Evolutionary conservation across 768 basidiomycete species (phyloP), one percentile per base, ranked within the genome.

Genomic region (Boletus reticuloceps): DNA sequence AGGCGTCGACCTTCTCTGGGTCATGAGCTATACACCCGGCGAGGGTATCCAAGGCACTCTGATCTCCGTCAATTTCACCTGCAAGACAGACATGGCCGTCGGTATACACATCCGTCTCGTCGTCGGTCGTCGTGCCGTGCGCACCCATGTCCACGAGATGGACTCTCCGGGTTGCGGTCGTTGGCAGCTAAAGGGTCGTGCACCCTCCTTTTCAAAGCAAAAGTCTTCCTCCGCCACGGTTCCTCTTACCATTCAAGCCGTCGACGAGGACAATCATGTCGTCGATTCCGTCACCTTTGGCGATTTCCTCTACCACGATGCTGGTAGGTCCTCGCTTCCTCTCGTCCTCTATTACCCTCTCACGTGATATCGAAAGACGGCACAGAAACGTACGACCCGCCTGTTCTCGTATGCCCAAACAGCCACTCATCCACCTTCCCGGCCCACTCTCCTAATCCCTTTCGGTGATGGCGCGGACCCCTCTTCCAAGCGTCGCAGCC

Each of bases 261-360:
- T 89, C 51, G 79, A 82, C 69, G 72, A 75, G 50, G 73, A 80
- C 17, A 79, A 81, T 57, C 66, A 45, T 0, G 55, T 89, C 37
- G 66, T 91, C 17, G 88, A 89, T 62, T 79, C 83, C 0, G 77
- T 85, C 52, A 79, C 80, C 14, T 88, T 89, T 69, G 91, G 89
- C 52, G 79, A 83, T 58, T 91, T 89, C 69, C 79, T 79, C 34
- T 91, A 86, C 63, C 81, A 77, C 74, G 71, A 78, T 22, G 66
- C 74, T 54, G 79, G 84, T 76, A 42, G 19, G 69, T 64, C 13
- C 38, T 11, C 20, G 22, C 1, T 16, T 20, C 20, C 27, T 17
- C 43, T 5, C 1, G n/a, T 20, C 20, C 27, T 17, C 46, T 5
- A n/a, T 5, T 31, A 42, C 5, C 17, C 4, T 29, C 62, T 58